These are phyloP conservation scores for Protea cynaroides DNA, from an alignment of 164 flowering plant species.

Conservation along the genomic window DNA sequence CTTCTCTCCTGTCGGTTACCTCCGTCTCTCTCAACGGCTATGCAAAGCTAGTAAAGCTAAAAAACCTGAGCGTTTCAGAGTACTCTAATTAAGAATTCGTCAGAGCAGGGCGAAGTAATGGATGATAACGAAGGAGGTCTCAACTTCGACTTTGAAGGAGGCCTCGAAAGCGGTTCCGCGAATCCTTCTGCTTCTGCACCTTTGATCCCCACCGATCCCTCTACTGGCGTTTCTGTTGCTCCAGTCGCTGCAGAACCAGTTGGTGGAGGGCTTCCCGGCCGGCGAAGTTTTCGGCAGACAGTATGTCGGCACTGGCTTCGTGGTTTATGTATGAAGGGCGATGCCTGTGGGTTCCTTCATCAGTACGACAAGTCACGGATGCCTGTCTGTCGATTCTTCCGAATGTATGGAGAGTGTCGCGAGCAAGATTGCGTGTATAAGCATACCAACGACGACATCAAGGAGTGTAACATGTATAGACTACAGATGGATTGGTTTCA, in stretches of 20 bases:
- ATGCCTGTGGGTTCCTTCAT: slow-evolving; percentile 97
- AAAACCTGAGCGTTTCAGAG: neutral
- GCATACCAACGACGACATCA: slow-evolving; percentile 95
- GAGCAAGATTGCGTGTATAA: slow-evolving; percentile 98
- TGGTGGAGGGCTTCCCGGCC: slow-evolving; percentile 18
- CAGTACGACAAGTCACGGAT: slow-evolving; percentile 94
- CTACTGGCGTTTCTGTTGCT: slow-evolving; percentile 16
- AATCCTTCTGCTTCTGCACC: slow-evolving; percentile 47
- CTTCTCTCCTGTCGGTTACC: too few relatives aligned
- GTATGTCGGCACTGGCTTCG: slow-evolving; percentile 99
- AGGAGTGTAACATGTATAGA: slow-evolving; percentile 93
- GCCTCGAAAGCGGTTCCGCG: slow-evolving; percentile 62
- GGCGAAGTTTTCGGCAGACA: slow-evolving; percentile 92
- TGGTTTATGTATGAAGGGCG: slow-evolving; percentile 98
- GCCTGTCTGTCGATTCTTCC: slow-evolving; percentile 93
- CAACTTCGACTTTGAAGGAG: slow-evolving; percentile 96
- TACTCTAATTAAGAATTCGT: neutral
- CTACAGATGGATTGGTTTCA: neutral
- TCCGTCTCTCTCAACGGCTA: neutral
- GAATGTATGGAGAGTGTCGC: slow-evolving; percentile 88
- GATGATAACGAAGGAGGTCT: slow-evolving; percentile 86
- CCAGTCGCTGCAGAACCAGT: slow-evolving; percentile 11
- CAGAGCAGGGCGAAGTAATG: slow-evolving; percentile 25
- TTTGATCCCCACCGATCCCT: slow-evolving; percentile 31
- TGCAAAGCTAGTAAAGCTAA: neutral